Evolutionary conservation across 2,329 filamentous ascomycete species (phyloP).

Genomic region (Aotearoamyces nothofagi): DNA sequence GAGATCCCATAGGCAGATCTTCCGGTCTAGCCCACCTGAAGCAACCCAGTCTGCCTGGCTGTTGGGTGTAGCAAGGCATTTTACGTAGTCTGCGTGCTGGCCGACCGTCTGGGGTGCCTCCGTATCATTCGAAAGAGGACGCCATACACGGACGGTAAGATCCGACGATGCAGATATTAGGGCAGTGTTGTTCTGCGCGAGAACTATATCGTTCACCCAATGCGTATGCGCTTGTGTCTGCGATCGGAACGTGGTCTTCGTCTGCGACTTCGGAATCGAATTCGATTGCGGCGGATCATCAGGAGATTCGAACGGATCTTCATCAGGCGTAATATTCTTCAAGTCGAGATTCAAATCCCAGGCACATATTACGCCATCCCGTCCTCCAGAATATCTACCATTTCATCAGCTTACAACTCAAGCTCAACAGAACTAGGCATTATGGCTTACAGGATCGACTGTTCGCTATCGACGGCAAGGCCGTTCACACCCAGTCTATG

Average conservation of each 20-base stretch:
- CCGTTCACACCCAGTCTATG: slow-evolving; percentile 93
- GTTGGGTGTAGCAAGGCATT: slow-evolving; percentile 72
- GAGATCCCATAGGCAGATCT: slow-evolving; percentile 87
- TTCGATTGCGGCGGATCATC: slow-evolving; percentile 15
- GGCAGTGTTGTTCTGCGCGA: slow-evolving; percentile 48
- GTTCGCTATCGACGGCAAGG: slow-evolving; percentile 69
- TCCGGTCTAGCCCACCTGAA: slow-evolving; percentile 83
- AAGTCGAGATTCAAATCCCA: slow-evolving; percentile 78
- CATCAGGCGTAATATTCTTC: slow-evolving; percentile 14
- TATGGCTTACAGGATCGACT: slow-evolving; percentile 59
- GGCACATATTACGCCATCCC: slow-evolving; percentile 89
- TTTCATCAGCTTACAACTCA: slow-evolving; percentile 12
- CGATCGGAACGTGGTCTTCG: slow-evolving; percentile 38
- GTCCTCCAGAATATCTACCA: slow-evolving; percentile 78
- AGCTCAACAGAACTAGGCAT: slow-evolving; percentile 1
- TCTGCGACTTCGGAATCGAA: slow-evolving; percentile 23
- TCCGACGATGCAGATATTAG: slow-evolving; percentile 61
- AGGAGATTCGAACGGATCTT: slow-evolving; percentile 18
- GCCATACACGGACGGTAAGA: slow-evolving; percentile 62
- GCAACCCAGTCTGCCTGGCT: slow-evolving; percentile 70
- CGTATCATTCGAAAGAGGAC: slow-evolving; percentile 50
- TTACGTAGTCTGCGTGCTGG: slow-evolving; percentile 91
- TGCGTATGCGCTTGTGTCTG: slow-evolving; percentile 62
- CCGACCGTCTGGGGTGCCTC: slow-evolving; percentile 69
- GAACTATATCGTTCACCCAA: slow-evolving; percentile 62